Percentiles rank a stretch among this genome's conserved stretches.
These are phyloP conservation scores for Xylaria cubensis DNA, from an alignment of 495 filamentous ascomycete genomes.

Conservation along the genomic window DNA sequence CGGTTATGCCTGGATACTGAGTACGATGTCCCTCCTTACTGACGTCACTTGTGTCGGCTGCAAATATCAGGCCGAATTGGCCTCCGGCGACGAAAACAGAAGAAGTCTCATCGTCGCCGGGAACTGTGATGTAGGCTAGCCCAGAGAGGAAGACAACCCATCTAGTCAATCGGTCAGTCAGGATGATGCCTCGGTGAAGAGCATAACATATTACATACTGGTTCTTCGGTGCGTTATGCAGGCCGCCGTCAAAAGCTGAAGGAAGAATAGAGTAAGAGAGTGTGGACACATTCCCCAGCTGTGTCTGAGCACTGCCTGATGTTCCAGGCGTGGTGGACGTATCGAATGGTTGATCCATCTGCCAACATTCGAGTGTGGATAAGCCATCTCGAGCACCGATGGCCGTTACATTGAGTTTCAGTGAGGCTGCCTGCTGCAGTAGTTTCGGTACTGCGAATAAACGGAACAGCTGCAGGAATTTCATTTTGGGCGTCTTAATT, in stretches of 20 bases:
- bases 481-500: not conserved
- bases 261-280: conserved; percentile 53
- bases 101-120: conserved; percentile 44
- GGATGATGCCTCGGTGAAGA: not conserved
- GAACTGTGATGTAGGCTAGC: conserved; percentile 58
- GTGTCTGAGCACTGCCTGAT: conserved; percentile 43
- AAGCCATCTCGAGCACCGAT: conserved; percentile 36
- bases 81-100: conserved; percentile 53
- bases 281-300: conserved; percentile 47
- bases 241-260: conserved; percentile 54
- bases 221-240: conserved; percentile 57
- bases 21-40: conserved; percentile 57
- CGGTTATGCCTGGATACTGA: conserved; percentile 51
- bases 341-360: conserved; percentile 50
- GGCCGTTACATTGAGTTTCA: conserved; percentile 40
- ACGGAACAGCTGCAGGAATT: conserved; percentile 2
- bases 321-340: conserved; percentile 52
- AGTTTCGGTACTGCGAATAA: conserved; percentile 9
- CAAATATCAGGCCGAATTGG: conserved; percentile 55
- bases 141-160: conserved; percentile 60
- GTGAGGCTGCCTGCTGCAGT: conserved; percentile 5
- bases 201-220: conserved; percentile 57
- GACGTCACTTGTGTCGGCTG: conserved; percentile 54
- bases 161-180: conserved; percentile 37
- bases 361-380: conserved; percentile 64